phyloP scores from a whole-genome alignment of 2,329 filamentous ascomycete genomes.

The Alternaria triticimaculans region DNA sequence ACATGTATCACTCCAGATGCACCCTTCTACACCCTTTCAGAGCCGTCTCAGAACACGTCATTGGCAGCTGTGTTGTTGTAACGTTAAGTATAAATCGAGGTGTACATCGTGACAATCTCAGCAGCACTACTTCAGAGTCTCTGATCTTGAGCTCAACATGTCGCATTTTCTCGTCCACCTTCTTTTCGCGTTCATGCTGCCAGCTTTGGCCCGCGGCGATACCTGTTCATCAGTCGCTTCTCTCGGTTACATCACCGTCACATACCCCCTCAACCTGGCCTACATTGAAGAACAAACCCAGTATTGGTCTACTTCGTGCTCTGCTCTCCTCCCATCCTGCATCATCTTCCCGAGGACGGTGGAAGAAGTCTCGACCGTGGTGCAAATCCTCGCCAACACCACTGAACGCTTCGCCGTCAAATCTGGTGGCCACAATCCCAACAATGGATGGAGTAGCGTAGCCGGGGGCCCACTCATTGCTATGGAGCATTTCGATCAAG shows the following conservation, averaged over 20 bases:
- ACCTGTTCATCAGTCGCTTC: slow-evolving; percentile 29
- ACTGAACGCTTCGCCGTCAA: slow-evolving; percentile 47
- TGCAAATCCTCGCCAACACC: slow-evolving; percentile 53
- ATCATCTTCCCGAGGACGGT: slow-evolving; percentile 49
- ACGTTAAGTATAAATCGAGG: neutral
- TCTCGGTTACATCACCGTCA: slow-evolving; percentile 33
- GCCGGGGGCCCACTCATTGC: slow-evolving; percentile 53
- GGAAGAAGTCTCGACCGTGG: slow-evolving; percentile 61
- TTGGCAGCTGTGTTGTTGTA: neutral
- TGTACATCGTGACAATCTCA: too few relatives aligned
- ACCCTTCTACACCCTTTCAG: too few relatives aligned
- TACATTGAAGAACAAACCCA: slow-evolving; percentile 39
- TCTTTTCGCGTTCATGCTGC: slow-evolving; percentile 3
- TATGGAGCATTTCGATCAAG: slow-evolving; percentile 45
- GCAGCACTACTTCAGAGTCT: neutral
- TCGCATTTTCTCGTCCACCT: neutral
- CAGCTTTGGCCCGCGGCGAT: slow-evolving; percentile 15
- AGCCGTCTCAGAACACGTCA: neutral
- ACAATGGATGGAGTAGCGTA: slow-evolving; percentile 56
- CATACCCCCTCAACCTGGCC: slow-evolving; percentile 21
- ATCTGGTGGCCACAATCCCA: slow-evolving; percentile 58
- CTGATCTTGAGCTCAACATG: neutral
- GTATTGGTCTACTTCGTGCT: slow-evolving; percentile 43
- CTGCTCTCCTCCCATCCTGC: slow-evolving; percentile 38
- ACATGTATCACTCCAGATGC: neutral